These are phyloP conservation scores for Lagenaria siceraria DNA, from an alignment of 306 rosid genomes.

Conservation along the genomic window DNA sequence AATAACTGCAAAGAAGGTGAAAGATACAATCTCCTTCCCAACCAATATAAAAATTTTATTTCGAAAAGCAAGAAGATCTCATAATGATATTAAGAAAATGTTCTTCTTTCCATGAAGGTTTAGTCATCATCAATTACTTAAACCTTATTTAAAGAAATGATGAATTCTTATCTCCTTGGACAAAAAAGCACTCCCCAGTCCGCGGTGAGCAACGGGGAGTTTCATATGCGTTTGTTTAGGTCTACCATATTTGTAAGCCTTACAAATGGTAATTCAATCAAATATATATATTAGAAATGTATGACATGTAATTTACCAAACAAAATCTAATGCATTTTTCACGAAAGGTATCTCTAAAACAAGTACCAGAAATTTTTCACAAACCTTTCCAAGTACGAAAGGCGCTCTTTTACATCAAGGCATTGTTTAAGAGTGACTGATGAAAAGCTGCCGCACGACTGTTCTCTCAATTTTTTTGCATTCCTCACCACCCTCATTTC, in stretches of 20 bases:
- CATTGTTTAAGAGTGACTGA: constrained; percentile 50
- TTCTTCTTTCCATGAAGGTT: not conserved
- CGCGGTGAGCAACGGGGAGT: too few species aligned
- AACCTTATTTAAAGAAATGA: too few species aligned
- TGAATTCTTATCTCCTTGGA: too few species aligned
- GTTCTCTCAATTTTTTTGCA: constrained; percentile 6
- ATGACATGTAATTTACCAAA: too few species aligned
- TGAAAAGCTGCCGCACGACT: constrained; percentile 43
- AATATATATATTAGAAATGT: too few species aligned
- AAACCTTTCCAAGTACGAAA: constrained; percentile 41
- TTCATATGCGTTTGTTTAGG: too few species aligned
- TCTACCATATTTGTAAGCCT: too few species aligned
- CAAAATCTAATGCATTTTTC: not conserved
- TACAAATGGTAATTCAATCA: too few species aligned
- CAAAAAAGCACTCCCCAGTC: too few species aligned
- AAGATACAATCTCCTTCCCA: not conserved
- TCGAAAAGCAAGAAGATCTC: not conserved
- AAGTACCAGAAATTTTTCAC: constrained; percentile 6
- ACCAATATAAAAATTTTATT: not conserved
- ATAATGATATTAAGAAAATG: not conserved
- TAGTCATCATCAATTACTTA: too few species aligned
- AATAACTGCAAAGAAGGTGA: not conserved
- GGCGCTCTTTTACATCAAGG: constrained; percentile 37
- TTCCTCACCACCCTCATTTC: constrained; percentile 12
- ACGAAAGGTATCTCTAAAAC: not conserved